Base-by-base conservation (phyloP, 225 moss, liverwort and hornwort species). In the Polytrichum formosum region DNA sequence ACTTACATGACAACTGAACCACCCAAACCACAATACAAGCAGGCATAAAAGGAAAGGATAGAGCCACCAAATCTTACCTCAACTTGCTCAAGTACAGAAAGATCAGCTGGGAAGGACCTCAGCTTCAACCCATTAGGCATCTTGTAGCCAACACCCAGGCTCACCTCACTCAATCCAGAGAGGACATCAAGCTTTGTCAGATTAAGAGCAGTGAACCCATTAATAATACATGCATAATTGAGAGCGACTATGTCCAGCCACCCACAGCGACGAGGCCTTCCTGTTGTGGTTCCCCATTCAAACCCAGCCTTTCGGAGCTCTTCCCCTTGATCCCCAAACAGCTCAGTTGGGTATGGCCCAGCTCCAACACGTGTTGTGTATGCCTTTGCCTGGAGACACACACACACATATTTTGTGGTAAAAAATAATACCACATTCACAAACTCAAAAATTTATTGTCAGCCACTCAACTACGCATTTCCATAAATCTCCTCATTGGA, bases 221-320 rank as follows among this genome's bases (percentile, higher is more conserved):
- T 98, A 21, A 98, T 86, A 55, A 90, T 92, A 78, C 94, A 94
- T 1, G 88, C 83, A 71, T 84, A 98, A 37, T 91, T 89, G 58
- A 98, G 81, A 7, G 98, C 98, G 29, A 94, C 91, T 5, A 98
- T 60, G 70, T 98, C 98, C 74, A 98, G 80, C 98, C 98, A 98
- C 19, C 98, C 94, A 85, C 98, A 98, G 16, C 98, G 91, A 64
- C 98, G 94, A 56, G 98, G 92, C 72, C 98, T 83, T 61, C 98
- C 98, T 21, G 98, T 98, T 54, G 98, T 98, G 26, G 94, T 94
- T 60, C 98, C 98, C 83, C 82, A 98, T 68, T 98, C 98, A 67
- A 87, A 90, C 13, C 98, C 98, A 25, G 94, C 98, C 76, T 78
- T 70, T 1, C 94, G 91, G 53, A 98, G 86, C 53, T 80, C 84